These are phyloP conservation scores for Parathielavia appendiculata DNA, from an alignment of 495 filamentous ascomycete species.

Conservation along the genomic window DNA sequence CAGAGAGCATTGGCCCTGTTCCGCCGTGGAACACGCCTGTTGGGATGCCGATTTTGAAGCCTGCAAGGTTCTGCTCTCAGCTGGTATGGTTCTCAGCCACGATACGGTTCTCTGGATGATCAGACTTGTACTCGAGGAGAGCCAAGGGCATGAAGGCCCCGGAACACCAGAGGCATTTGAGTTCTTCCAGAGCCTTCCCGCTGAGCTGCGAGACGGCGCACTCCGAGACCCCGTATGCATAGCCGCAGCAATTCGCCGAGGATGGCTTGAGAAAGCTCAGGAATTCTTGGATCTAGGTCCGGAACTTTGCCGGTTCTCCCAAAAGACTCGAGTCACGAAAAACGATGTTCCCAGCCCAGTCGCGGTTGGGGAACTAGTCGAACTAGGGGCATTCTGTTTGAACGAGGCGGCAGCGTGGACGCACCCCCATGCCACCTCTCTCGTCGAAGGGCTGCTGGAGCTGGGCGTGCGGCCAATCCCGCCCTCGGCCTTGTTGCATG, in stretches of 20 bases:
- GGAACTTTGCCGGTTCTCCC: background rate
- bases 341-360: too few relatives aligned
- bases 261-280: background rate
- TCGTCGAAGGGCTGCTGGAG: constrained; percentile 3
- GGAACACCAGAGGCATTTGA: background rate
- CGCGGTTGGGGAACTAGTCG: background rate
- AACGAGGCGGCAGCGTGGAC: background rate
- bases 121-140: background rate
- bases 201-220: background rate
- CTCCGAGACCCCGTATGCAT: background rate
- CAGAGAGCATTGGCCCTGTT: background rate
- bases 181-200: background rate
- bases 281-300: background rate
- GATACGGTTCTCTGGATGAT: background rate
- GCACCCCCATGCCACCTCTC: background rate
- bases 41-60: constrained; percentile 2
- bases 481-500: background rate
- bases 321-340: background rate
- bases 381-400: background rate
- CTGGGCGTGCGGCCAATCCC: background rate
- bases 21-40: background rate
- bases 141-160: background rate
- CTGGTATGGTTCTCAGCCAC: background rate
- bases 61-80: background rate
- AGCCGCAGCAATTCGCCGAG: background rate